Percentiles rank a stretch among this genome's conserved stretches.
Evolutionary conservation across 345 rosid species (phyloP).

Genomic region (Brassica carinata): DNA sequence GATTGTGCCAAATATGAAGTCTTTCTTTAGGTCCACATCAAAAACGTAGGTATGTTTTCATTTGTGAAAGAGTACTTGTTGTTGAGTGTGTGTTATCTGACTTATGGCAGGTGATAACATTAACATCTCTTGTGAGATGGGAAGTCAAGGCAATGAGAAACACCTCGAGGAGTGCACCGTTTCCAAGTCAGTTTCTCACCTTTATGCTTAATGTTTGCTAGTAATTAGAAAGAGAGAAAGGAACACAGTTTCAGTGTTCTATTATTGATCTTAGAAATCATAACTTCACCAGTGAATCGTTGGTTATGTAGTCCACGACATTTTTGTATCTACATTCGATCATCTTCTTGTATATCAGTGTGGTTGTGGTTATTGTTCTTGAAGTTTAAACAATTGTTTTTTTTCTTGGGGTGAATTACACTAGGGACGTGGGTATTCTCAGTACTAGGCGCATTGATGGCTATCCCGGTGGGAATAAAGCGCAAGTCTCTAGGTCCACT

Average conservation of each 20-base stretch:
- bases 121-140: too few relatives aligned
- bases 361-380: constrained; percentile 1
- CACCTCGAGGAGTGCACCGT: too few relatives aligned
- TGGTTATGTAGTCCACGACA: neutral
- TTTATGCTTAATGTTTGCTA: neutral
- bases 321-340: neutral
- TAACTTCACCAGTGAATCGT: neutral
- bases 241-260: neutral
- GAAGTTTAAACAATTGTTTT: neutral
- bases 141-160: too few relatives aligned
- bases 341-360: neutral
- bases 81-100: too few relatives aligned
- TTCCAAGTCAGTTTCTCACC: too few relatives aligned
- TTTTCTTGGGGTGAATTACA: constrained; percentile 57
- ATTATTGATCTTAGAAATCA: neutral
- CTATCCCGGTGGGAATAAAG: constrained; percentile 91
- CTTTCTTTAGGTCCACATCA: too few relatives aligned
- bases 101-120: too few relatives aligned
- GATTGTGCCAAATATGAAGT: too few relatives aligned
- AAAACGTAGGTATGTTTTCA: too few relatives aligned
- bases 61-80: too few relatives aligned
- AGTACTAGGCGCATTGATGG: constrained; percentile 77
- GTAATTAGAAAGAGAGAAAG: neutral
- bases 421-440: constrained; percentile 97
- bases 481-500: constrained; percentile 86